Conservation (phyloP, 2,329 filamentous ascomycete species). For the Blastomyces gilchristii region DNA sequence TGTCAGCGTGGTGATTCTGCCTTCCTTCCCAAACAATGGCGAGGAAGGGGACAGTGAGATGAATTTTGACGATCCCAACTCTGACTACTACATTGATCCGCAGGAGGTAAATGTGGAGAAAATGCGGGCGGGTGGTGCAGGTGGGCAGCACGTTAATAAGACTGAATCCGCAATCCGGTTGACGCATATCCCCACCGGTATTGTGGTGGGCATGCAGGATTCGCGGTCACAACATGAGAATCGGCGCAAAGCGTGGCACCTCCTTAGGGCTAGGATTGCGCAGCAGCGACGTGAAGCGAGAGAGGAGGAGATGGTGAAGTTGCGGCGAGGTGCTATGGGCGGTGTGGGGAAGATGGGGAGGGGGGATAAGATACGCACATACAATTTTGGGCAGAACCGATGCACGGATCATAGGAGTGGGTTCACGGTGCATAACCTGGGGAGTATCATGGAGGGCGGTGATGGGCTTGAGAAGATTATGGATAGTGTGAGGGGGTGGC, state of each 20-base stretch:
- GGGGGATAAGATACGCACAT: slow-evolving; percentile 88
- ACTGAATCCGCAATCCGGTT: slow-evolving; percentile 92
- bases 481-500: slow-evolving; percentile 66
- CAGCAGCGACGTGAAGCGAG: slow-evolving; percentile 68
- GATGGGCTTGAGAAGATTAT: slow-evolving; percentile 65
- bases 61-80: slow-evolving; percentile 71
- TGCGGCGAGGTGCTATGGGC: slow-evolving; percentile 70
- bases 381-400: slow-evolving; percentile 68
- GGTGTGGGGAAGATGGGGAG: slow-evolving; percentile 70
- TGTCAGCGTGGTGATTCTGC: slow-evolving; percentile 83
- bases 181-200: slow-evolving; percentile 81
- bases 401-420: slow-evolving; percentile 84
- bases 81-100: slow-evolving; percentile 82
- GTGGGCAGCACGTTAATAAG: slow-evolving; percentile 96
- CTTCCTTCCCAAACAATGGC: slow-evolving; percentile 55
- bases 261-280: slow-evolving; percentile 73
- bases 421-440: slow-evolving; percentile 66
- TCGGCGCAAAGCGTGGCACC: slow-evolving; percentile 72
- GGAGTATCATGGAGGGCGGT: slow-evolving; percentile 66
- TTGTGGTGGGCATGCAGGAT: slow-evolving; percentile 85
- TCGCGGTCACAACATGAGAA: slow-evolving; percentile 83
- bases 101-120: slow-evolving; percentile 75
- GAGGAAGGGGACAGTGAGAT: slow-evolving; percentile 43
- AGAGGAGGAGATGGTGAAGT: slow-evolving; percentile 64
- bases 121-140: slow-evolving; percentile 84